Evolutionary conservation across 768 basidiomycete genomes (phyloP), one percentile per base, ranked within the genome.

Genomic region (Coprinopsis sp.): DNA sequence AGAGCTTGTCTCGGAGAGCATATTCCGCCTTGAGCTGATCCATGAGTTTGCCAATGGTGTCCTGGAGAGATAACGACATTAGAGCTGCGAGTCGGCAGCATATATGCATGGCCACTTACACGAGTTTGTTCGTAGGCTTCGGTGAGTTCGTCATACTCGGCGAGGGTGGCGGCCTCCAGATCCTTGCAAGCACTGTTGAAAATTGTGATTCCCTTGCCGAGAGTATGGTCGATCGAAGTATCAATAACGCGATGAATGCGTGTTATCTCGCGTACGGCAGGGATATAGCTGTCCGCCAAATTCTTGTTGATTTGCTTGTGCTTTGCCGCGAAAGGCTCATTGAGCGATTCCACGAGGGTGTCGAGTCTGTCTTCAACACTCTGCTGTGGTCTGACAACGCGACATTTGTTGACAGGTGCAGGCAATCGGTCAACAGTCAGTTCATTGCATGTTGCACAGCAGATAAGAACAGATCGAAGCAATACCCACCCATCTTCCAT

Each of bases 161-260:
- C 64, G 24, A 76, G 64, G 13, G 65, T 62, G 14, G 70, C 55
- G 1, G 58, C 54, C 57, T 87, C 85, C 39, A 75, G 62, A 10
- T 65, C 66, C 55, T 77, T 78, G 59, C 79, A 74, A 18, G 71
- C 76, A 14, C 72, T 69, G 56, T 84, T 75, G 62, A 84, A 78
- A 5, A 64, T 58, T 10, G 77, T 59, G 28, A 84, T 58, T 6
- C 77, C 81, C 43, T 63, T 64, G 0, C 59, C 63, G 47, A 64
- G 73, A 1, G 52, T 51, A 11, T 54, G 48, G 55, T 77, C 76
- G 28, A 72, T 64, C 34, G 65, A 61, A 2, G 64, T 58, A 27
- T 69, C 62, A 19, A 77, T 54, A 53, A 57, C 40, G 42, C 61
- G 56, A 62, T 71, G 71, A 7, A 62, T 60, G 11, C 61, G 54